Base-by-base conservation (phyloP, 1,139 yeast genomes). In the Suhomyces choctaworum region DNA sequence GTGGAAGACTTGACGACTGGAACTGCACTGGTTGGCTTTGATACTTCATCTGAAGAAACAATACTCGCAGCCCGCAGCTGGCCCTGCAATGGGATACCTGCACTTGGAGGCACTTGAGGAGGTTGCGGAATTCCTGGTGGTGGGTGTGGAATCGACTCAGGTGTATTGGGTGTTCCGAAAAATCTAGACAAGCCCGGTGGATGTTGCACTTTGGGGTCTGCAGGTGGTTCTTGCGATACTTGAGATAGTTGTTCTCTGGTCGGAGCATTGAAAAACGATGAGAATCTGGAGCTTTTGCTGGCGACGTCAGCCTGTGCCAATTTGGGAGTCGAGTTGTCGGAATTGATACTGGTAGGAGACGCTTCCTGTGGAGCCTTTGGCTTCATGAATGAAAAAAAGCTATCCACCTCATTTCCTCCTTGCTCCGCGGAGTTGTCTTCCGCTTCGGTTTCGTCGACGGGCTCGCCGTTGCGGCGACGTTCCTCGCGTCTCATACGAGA, bases 401-500 rank as follows among this genome's bases (percentile, higher is more conserved):
- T 70, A 45, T 76, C 81, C 32, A 74, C 76, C 20, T 73, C 75
- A 42, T 73, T 73, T 11, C 69, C 67, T 19, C 62, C 57, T 24
- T 38, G 44, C 36, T 50, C 56, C 3, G 56, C 54, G 15, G 13
- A 22, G n/a, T 25, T 34, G 27, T 19, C 29, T 7, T 28, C 32
- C 14, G 21, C 11, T 2, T 30, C 9, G 7, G 11, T 28, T 3
- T 32, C 44, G 5, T 32, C 35, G 3, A 31, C 7, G 10, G 43
- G 46, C 36, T 69, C 77, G 12, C 80, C 82, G 35, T 71, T 70
- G 47, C 70, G 71, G 41, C 65, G 70, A 30, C 72, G 70, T 34
- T 80, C 83, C 51, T 78, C 76, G 34, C 64, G 64, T 46, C 73
- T 74, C 80, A 79, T 76, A 50, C 70, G 70, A 32, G 73, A 66